A percentile compares a stretch with the other conserved stretches of the same genome.
Conservation (phyloP, 495 filamentous ascomycete species). For the Xylaria scruposa region DNA sequence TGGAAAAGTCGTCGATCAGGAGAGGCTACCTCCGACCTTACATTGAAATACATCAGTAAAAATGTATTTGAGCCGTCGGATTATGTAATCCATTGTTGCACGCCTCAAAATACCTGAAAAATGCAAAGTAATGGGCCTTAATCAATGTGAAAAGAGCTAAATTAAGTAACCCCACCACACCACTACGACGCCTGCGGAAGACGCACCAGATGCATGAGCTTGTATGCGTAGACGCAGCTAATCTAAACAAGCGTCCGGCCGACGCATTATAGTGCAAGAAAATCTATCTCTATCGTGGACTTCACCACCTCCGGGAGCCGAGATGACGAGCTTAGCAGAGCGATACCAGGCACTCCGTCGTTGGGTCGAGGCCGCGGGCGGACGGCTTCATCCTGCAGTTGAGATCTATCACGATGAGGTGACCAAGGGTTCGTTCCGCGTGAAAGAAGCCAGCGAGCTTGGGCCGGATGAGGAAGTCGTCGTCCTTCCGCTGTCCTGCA, state of each 20-base stretch:
- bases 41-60: not conserved
- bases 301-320: constrained; percentile 6
- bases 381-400: constrained; percentile 47
- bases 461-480: constrained; percentile 43
- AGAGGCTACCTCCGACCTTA: not conserved
- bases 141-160: not conserved
- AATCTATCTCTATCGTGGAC: not conserved
- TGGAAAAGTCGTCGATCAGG: not conserved
- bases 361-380: constrained; percentile 49
- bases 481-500: constrained; percentile 45
- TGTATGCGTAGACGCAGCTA: not conserved
- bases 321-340: constrained; percentile 34
- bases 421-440: constrained; percentile 53
- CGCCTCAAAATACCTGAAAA: not conserved
- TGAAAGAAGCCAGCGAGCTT: constrained; percentile 35
- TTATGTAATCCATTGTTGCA: constrained; percentile 1
- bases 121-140: not conserved
- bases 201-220: not conserved
- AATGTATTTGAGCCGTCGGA: not conserved
- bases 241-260: not conserved
- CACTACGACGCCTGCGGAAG: not conserved
- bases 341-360: constrained; percentile 36
- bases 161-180: not conserved
- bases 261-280: not conserved
- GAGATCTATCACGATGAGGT: constrained; percentile 53